Base-by-base conservation (phyloP, 75 land plant genomes). In the Selaginella tamariscina region DNA sequence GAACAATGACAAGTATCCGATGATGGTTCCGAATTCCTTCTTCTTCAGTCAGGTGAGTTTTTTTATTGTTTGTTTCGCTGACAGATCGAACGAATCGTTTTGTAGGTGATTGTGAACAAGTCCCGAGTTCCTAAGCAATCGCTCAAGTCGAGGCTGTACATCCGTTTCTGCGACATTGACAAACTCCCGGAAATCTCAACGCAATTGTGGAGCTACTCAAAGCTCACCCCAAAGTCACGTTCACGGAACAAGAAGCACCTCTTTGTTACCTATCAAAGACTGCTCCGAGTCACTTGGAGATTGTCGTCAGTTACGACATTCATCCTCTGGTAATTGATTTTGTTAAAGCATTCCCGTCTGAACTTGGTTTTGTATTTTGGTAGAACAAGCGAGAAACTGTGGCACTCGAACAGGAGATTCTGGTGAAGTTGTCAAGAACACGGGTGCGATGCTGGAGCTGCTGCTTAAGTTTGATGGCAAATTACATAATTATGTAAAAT, bases 41-140 rank as follows among this genome's bases (percentile, higher is more conserved):
- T 86, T 91, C 75, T 84, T 85, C 32, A 91, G 97, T 70, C 94
- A 91, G 89, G 97, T 82, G 55, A 15, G 69, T 33, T 39, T 39
- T 15, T 39, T 15, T 39, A 15, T 15, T 15, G 5, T 5, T 39
- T 39, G 49, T 5, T 39, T 39, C 49, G 49, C 49, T 39, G 15
- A 39, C 5, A 5, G 15, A 39, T 39, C n/a, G n/a, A n/a, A 39
- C 49, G 5, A 2, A 9, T 5, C 5, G 20, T 33, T 9, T 64
- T 79, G 18, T 78, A 90, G 96, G 96, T 82, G 20, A 91, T 91
- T 72, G 86, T 91, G 64, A 91, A 91, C 69, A 83, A 85, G 73
- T 87, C 96, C 44, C 82, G 91, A 1, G 86, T 83, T 2, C 66
- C 72, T 62, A 85, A 76, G 84, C 84, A 82, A 77, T 78, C 81